A percentile compares a stretch with the other conserved stretches of the same genome.
Conservation (phyloP, 176 grass and related monocot genomes). For the Saccharum officinarum region DNA sequence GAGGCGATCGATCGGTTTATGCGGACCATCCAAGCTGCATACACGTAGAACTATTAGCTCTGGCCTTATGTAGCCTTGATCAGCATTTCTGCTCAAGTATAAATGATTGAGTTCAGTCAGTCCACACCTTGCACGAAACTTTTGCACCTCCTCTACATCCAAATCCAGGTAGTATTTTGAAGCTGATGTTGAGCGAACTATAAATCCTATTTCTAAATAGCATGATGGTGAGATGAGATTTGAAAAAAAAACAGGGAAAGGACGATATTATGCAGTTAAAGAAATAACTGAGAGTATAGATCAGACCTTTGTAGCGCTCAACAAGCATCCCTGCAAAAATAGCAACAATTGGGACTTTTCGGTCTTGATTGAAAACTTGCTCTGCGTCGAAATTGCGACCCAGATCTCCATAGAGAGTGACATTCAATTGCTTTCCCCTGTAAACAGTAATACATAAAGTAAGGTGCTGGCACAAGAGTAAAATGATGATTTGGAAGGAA, state of each 20-base stretch:
- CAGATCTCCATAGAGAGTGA: background rate
- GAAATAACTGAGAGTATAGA: background rate
- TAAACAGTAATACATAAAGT: background rate
- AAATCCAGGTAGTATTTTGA: constrained; percentile 17
- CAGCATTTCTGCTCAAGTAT: background rate
- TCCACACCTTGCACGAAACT: background rate
- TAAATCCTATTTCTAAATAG: background rate
- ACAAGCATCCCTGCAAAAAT: constrained; percentile 37
- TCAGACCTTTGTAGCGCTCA: background rate
- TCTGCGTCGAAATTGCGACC: background rate
- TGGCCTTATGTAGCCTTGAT: background rate
- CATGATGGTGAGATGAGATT: background rate
- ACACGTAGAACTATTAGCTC: background rate
- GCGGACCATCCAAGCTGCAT: background rate
- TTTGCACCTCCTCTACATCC: constrained; percentile 1
- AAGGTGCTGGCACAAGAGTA: background rate
- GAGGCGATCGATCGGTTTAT: background rate
- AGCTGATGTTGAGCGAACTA: constrained; percentile 1
- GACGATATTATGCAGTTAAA: background rate
- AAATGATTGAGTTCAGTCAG: background rate
- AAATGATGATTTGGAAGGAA: background rate
- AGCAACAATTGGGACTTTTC: background rate
- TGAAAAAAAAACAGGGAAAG: background rate
- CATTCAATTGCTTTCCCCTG: background rate
- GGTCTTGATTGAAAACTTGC: background rate